Evolutionary conservation across 441 rosid genomes (phyloP), one percentile per base, ranked within the genome.

Genomic region (Pelargonium australe): DNA sequence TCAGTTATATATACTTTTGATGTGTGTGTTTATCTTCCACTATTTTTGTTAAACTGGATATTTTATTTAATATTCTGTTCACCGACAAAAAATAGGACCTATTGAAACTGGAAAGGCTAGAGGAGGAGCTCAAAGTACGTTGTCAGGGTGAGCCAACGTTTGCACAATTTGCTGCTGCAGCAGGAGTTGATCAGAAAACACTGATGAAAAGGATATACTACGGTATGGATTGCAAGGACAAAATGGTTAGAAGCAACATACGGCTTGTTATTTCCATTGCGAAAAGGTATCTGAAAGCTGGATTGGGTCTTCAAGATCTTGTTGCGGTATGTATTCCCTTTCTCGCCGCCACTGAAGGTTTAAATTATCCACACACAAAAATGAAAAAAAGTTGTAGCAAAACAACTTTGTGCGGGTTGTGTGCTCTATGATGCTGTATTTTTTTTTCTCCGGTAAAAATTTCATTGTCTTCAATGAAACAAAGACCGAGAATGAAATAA

Each of bases 261-360:
- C 85, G 99, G 72, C 99, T 94, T 63, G 99, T 94, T 68, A 88
- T 94, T 69, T 94, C 99, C 11, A 87, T 91, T 74, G 97, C 99
- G 1, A 94, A 88, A 85, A 91, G 88, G 69, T 94, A 89, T 79
- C 91, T 83, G 71, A 92, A 93, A 31, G 85, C 82, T 74, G 96
- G 99, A 58, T 82, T 91, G 97, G 82, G 83, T 81, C 86, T 91
- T 71, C 94, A 88, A 77, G 99, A 91, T 81, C 99, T 94, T 74
- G 95, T 94, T 77, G 96, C 88, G 98, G 98, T 91, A 77, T 68
- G 64, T 71, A 34, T 67, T 63, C 19, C 60, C 16, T 53, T 53
- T 3, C 60, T 53, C 17, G 57, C 37, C 17, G 57, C 37, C 37
- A 34, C 4, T 34, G 5, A 34, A 34, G 37, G 37, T 34, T 34